phyloP scores from a whole-genome alignment of 2,329 filamentous ascomycete genomes.

The Alternaria sp. region DNA sequence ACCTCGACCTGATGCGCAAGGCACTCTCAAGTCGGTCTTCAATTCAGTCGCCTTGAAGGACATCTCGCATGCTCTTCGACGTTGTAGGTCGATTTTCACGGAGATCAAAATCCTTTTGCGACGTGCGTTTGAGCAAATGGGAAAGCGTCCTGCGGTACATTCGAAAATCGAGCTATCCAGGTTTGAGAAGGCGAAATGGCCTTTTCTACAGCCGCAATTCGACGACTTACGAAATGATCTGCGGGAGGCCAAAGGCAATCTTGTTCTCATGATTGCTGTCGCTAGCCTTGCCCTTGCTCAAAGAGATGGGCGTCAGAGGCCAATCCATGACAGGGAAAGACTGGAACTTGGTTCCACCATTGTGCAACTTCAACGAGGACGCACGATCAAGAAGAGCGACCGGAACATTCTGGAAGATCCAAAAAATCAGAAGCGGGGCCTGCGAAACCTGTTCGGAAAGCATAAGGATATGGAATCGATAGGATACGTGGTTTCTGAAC shows the following conservation, averaged over 20 bases:
- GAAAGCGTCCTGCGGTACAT: neutral
- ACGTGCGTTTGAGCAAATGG: neutral
- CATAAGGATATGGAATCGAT: too few relatives aligned
- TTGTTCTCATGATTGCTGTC: conserved; percentile 17
- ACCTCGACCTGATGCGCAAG: conserved; percentile 11
- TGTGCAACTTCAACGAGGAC: neutral
- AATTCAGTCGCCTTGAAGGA: neutral
- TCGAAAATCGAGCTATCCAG: conserved; percentile 5
- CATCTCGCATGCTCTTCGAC: neutral
- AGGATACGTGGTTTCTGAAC: too few relatives aligned
- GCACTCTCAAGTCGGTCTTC: conserved; percentile 12
- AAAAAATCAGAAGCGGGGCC: too few relatives aligned
- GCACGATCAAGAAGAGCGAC: neutral
- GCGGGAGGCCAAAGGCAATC: conserved; percentile 15
- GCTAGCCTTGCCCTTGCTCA: conserved; percentile 11
- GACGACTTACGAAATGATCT: conserved; percentile 16
- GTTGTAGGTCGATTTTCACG: neutral
- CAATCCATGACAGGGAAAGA: neutral
- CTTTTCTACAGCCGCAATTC: conserved; percentile 20
- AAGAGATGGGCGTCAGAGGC: neutral
- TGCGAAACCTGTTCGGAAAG: too few relatives aligned
- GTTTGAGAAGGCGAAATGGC: conserved; percentile 20
- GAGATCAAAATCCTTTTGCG: neutral
- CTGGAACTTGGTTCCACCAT: neutral
- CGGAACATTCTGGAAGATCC: too few relatives aligned